phyloP scores from a whole-genome alignment of 352 stramenopile genomes.

The Phytophthora europaea region DNA sequence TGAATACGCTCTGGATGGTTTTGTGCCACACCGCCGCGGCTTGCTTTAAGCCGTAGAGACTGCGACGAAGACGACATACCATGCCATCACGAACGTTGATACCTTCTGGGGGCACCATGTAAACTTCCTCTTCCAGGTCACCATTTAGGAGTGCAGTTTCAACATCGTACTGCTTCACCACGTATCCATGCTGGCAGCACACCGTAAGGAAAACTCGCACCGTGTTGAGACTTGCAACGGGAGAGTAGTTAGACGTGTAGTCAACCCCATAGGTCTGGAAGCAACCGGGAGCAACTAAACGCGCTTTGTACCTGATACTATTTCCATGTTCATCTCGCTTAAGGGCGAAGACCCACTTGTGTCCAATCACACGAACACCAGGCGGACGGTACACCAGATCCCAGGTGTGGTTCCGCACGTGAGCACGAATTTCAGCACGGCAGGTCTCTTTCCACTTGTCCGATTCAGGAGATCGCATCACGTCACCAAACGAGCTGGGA shows the following conservation, averaged over 20 bases:
- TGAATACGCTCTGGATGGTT: constrained; percentile 26
- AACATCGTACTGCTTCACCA: not conserved
- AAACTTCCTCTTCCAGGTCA: constrained; percentile 33
- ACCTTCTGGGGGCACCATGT: constrained; percentile 27
- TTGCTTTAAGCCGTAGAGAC: constrained; percentile 47
- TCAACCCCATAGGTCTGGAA: not conserved
- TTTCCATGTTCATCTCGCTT: not conserved
- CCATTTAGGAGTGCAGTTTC: constrained; percentile 36
- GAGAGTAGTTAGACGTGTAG: not conserved
- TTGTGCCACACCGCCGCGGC: constrained; percentile 25
- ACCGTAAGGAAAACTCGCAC: not conserved
- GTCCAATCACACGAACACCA: not conserved
- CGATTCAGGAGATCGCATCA: not conserved
- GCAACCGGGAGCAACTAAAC: not conserved
- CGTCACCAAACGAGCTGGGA: not conserved
- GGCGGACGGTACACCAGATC: not conserved
- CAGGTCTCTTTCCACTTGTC: not conserved
- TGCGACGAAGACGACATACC: constrained; percentile 37
- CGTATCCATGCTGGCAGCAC: not conserved
- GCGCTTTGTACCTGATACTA: not conserved
- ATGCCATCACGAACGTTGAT: constrained; percentile 17
- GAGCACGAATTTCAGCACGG: not conserved
- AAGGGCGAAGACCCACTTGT: not conserved
- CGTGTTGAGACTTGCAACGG: not conserved
- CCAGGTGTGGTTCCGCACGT: not conserved